These are phyloP conservation scores for Solanum bulbocastanum DNA, from an alignment of 257 asterid genomes.

Conservation along the genomic window DNA sequence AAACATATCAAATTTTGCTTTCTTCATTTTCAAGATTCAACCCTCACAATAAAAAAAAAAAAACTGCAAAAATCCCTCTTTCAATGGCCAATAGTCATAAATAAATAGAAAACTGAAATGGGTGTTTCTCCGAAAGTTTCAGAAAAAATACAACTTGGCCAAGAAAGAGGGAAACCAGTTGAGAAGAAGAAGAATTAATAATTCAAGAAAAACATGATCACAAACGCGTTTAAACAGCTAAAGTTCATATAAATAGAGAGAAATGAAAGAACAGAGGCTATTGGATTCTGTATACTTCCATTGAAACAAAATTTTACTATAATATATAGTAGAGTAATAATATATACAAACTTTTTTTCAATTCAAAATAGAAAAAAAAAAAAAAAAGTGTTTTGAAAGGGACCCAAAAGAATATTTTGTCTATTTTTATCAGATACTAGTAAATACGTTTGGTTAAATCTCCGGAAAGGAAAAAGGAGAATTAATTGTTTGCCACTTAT, in stretches of 20 bases:
- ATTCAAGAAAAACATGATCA: not conserved
- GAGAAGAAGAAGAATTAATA: not conserved
- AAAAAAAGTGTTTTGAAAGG: not conserved
- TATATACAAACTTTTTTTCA: not conserved
- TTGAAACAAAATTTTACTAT: not conserved
- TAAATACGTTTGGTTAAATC: not conserved
- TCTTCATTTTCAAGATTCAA: slow-evolving; percentile 38
- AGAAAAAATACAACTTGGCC: not conserved
- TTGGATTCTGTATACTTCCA: not conserved
- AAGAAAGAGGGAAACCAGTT: not conserved
- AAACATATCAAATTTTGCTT: slow-evolving; percentile 40
- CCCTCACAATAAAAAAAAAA: not conserved
- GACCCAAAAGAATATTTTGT: not conserved
- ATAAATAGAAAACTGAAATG: not conserved
- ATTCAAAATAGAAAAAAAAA: not conserved
- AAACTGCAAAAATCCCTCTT: not conserved
- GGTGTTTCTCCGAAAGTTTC: not conserved
- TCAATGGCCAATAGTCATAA: not conserved
- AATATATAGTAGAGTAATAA: not conserved
- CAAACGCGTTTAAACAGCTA: not conserved
- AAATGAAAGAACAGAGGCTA: not conserved
- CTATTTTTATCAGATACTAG: not conserved
- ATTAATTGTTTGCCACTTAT: not conserved
- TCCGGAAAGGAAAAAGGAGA: not conserved
- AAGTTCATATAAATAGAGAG: not conserved